These are phyloP conservation scores for Hyphodiscus sp. DNA, from an alignment of 2,329 filamentous ascomycete genomes.

Conservation along the genomic window DNA sequence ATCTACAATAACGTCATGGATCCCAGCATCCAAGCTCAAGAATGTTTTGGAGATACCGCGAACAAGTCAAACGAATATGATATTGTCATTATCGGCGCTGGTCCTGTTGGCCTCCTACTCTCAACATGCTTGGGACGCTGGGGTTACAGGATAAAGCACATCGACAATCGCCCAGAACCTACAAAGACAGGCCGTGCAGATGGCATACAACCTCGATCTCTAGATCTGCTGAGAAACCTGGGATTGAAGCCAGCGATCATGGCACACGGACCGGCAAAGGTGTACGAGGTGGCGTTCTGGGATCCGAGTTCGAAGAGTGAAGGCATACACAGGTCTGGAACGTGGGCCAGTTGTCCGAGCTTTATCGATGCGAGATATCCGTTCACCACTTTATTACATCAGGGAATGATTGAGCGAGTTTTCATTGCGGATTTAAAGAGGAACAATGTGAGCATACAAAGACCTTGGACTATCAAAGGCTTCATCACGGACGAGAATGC, in stretches of 20 bases:
- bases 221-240: conserved; percentile 84
- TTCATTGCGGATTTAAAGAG: conserved; percentile 60
- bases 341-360: conserved; percentile 81
- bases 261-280: conserved; percentile 78
- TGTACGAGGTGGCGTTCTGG: conserved; percentile 74
- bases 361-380: conserved; percentile 71
- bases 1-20: conserved; percentile 17
- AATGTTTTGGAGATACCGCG: conserved; percentile 9
- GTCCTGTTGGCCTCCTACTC: conserved; percentile 80
- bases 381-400: conserved; percentile 65
- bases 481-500: conserved; percentile 52
- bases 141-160: conserved; percentile 93
- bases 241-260: conserved; percentile 83
- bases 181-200: conserved; percentile 83
- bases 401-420: conserved; percentile 64
- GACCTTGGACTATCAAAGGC: conserved; percentile 57
- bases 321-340: conserved; percentile 59
- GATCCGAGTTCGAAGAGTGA: conserved; percentile 50
- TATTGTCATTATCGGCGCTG: conserved; percentile 79
- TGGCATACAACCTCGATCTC: conserved; percentile 83
- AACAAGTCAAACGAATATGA: conserved; percentile 41
- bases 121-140: conserved; percentile 84
- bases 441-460: conserved; percentile 53
- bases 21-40: conserved; percentile 13
- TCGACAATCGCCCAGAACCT: conserved; percentile 82